These are phyloP conservation scores for Linnemannia elongata DNA, from an alignment of 192 early-diverging fungal genomes.

Conservation along the genomic window DNA sequence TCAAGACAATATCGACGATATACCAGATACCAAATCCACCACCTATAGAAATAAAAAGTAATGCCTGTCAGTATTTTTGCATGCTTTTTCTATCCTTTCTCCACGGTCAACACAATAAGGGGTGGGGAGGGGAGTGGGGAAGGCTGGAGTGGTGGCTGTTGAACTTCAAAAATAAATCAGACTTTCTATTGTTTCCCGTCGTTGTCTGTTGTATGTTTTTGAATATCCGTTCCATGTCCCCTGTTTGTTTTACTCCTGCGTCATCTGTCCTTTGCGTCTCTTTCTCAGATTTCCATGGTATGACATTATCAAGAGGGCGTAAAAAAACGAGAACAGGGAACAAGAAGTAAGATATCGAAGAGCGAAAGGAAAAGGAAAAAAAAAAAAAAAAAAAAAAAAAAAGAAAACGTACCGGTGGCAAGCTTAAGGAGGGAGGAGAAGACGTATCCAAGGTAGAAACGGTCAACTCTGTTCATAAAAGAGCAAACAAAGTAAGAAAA, in stretches of 20 bases:
- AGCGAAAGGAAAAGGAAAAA: neutral
- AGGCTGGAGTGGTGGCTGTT: neutral
- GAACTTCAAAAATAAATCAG: neutral
- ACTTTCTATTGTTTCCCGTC: neutral
- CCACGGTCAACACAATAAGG: neutral
- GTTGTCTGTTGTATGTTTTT: too few species aligned
- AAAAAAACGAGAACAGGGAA: neutral
- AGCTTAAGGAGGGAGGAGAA: conserved; percentile 62
- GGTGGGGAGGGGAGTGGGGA: neutral
- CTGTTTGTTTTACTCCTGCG: too few species aligned
- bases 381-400: neutral
- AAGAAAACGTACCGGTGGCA: conserved; percentile 35
- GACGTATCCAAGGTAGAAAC: conserved; percentile 68
- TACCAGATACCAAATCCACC: conserved; percentile 66
- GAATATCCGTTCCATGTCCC: too few species aligned
- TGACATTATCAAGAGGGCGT: too few species aligned
- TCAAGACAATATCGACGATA: conserved; percentile 56
- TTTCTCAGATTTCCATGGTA: too few species aligned
- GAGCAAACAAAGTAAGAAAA: neutral
- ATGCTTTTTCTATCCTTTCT: neutral
- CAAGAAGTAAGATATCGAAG: neutral
- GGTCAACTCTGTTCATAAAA: conserved; percentile 55
- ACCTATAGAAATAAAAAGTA: conserved; percentile 20
- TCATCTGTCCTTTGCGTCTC: too few species aligned
- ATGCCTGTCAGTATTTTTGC: neutral